phyloP scores from a whole-genome alignment of 1,139 yeast genomes.

The Magnusiomyces magnusii region DNA sequence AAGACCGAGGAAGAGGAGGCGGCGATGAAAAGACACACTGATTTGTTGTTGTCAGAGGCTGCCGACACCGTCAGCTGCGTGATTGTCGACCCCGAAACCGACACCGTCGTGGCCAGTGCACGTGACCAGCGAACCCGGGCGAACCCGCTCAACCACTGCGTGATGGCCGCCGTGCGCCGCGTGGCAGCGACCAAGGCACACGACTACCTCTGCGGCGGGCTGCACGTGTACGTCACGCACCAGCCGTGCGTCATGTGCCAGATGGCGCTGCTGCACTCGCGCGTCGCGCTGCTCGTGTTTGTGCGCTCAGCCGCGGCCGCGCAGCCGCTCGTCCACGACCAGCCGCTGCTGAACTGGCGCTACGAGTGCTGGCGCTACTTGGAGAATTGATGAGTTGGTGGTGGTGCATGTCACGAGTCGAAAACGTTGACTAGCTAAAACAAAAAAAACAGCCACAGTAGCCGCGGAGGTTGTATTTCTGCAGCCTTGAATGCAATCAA shows the following conservation, averaged over 20 bases:
- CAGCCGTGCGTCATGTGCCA: slow-evolving; percentile 98
- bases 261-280: slow-evolving; percentile 92
- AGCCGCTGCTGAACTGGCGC: slow-evolving; percentile 67
- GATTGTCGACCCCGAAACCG: slow-evolving; percentile 43
- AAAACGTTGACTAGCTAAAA: too few relatives aligned
- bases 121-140: slow-evolving; percentile 36
- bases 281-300: slow-evolving; percentile 61
- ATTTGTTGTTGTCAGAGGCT: slow-evolving; percentile 9
- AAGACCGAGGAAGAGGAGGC: slow-evolving; percentile 17
- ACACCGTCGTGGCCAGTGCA: slow-evolving; percentile 34
- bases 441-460: too few relatives aligned
- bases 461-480: too few relatives aligned
- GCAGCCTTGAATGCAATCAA: neutral
- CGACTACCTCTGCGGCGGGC: slow-evolving; percentile 62
- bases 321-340: slow-evolving; percentile 47
- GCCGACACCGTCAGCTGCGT: slow-evolving; percentile 20
- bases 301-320: neutral
- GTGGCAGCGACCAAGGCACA: slow-evolving; percentile 33
- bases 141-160: slow-evolving; percentile 58
- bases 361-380: slow-evolving; percentile 75
- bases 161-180: slow-evolving; percentile 57
- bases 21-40: slow-evolving; percentile 21
- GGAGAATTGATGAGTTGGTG: too few relatives aligned
- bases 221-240: slow-evolving; percentile 79
- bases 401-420: too few relatives aligned